Evolutionary conservation across 2,329 filamentous ascomycete genomes (phyloP), one percentile per base, ranked within the genome.

Genomic region (Colletotrichum sidae): DNA sequence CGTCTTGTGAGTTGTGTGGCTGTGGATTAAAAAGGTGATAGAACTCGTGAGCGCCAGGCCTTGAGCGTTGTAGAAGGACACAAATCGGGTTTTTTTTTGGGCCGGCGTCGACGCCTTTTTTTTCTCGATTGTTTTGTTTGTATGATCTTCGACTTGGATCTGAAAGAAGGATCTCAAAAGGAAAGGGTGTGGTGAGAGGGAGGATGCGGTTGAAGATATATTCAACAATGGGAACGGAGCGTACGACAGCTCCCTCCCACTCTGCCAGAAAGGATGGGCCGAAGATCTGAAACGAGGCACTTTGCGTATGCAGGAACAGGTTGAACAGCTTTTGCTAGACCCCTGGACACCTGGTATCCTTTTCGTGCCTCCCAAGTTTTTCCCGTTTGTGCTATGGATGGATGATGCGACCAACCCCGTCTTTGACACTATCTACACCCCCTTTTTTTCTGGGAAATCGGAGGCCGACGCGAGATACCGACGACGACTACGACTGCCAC

Each of bases 221-320:
- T 38, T 50, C 45, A 61, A 44, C 15, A n/a, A 13, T 17, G 17
- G 7, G 12, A 13, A 17, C 10, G 49, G 38, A 47, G 38, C 39
- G 25, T n/a, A 35, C 12, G 17, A 25, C 35, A 37, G 15, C 56
- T 11, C 12, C 15, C 53, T 3, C 13, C 15, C 37, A 37, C 15
- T 41, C 13, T 3, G 3, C 38, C 45, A 35, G 46, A 25, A 47
- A 59, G 15, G 33, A 51, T 13, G 45, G 46, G 11, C 46, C 25
- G 45, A 61, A 55, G 51, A 65, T 65, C 58, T 56, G 62, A 65
- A 62, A 65, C 62, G 62, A 62, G 25, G 52, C 44, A 62, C 51
- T 46, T 37, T 42, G 55, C 39, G 41, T 61, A 62, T 62, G 62
- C 58, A 62, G 52, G 33, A 65, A 34, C 39, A 25, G 25, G 25